Base-by-base conservation (phyloP, 768 basidiomycete species). In the Termitomyces eurrhizus region DNA sequence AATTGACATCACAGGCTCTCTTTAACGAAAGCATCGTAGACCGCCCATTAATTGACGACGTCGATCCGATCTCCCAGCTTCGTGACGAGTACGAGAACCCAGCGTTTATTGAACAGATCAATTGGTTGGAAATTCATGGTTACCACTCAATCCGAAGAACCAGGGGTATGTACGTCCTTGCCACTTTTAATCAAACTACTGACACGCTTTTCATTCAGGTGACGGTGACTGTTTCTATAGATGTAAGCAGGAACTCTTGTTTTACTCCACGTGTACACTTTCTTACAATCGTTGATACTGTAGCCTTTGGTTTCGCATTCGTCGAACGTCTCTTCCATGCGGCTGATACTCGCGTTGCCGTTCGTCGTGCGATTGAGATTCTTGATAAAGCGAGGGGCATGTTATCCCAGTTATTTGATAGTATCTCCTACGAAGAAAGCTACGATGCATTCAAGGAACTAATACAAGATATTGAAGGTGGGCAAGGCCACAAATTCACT, bases 161-260 rank as follows among this genome's bases (percentile, higher is more conserved):
- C 0, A 81, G 87, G 74, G 93, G 94, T 75, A 74, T 54, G 78
- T 55, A 18, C n/a, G 8, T 57, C 69, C 37, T 42, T 54, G 46
- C 45, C 45, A 29, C 24, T 26, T 29, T 7, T 49, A 48, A 37
- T 0, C 32, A 59, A 13, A 44, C 51, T 45, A 16, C 61, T 37
- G 21, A 29, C 14, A 33, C 11, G 16, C 24, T 48, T 12, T 26
- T 41, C 14, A 9, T 52, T 4, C n/a, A 85, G 92, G 94, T 33
- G 94, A 92, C 65, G 93, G 95, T 0, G 91, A 92, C 70, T 96
- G 95, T 70, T 96, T 95, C 73, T 97, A 95, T 72, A 81, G 94
- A 80, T 88, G 92, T 92, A 42, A 55, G 70, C 79, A 75, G 24
- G 39, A 21, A 69, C 59, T 36, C 39, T 45, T 18, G 18, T 29